Conservation (phyloP, 2,329 filamentous ascomycete species). For the Aspergillus puulaauensis region DNA sequence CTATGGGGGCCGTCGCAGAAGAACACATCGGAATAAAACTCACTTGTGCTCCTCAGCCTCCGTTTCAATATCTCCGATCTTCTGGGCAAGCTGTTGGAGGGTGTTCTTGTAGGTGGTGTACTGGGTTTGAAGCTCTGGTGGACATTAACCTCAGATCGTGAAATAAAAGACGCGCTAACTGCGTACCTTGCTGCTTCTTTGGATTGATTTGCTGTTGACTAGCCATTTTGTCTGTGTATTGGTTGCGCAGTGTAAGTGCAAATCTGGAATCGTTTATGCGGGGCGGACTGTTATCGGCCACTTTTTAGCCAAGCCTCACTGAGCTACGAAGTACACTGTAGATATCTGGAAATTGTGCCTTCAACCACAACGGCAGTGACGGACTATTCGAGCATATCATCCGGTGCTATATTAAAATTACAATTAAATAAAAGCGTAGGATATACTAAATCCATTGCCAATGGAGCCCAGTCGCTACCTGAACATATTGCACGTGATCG, state of each 20-base stretch:
- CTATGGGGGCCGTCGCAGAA: not conserved
- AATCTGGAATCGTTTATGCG: conserved; percentile 32
- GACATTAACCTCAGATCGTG: conserved; percentile 10
- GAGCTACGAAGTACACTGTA: not conserved
- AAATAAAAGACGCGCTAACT: not conserved
- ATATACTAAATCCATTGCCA: not conserved
- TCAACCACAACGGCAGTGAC: not conserved
- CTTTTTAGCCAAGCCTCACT: conserved; percentile 4
- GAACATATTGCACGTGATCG: conserved; percentile 21
- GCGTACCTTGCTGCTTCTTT: conserved; percentile 49
- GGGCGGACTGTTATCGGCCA: conserved; percentile 25
- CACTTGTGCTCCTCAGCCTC: conserved; percentile 98
- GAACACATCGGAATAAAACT: conserved; percentile 35
- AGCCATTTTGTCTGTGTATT: conserved; percentile 32
- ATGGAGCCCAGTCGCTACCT: not conserved
- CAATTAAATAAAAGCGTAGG: not conserved
- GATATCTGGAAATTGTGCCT: not conserved
- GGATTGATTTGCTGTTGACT: conserved; percentile 41
- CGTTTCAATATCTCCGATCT: conserved; percentile 96
- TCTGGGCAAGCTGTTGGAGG: conserved; percentile 89
- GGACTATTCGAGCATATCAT: not conserved
- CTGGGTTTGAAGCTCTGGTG: conserved; percentile 49
- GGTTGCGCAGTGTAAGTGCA: conserved; percentile 22
- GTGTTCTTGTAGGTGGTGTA: conserved; percentile 62
- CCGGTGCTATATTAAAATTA: not conserved